Base-by-base conservation (phyloP, 768 basidiomycete genomes). In the Clitopilus passeckerianus region DNA sequence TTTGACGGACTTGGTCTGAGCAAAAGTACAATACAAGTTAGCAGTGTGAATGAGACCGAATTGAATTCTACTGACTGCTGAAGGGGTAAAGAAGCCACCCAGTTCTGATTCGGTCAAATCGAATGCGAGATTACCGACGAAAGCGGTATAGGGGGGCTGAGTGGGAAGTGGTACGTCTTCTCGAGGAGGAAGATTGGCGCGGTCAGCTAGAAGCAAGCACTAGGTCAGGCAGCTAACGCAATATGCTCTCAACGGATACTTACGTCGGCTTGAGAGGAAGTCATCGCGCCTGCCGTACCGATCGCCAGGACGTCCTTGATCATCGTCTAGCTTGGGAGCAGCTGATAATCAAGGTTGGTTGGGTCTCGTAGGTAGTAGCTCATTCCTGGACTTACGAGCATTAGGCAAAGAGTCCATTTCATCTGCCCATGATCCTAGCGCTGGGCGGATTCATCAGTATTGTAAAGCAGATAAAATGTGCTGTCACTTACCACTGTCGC, bases 111-210 rank as follows among this genome's bases (percentile, higher is more conserved):
- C 95, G 23, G 86, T 86, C 60, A 93, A 83, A 75, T 98, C 97
- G 63, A 98, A 99, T 5, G 93, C 83, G 34, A 99, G 78, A 75
- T 98, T 99, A 57, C 96, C 97, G 65, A 98, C 82, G 67, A 93
- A 98, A n/a, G 92, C 95, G 24, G 95, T 98, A 76, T 86, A 99
- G 4, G 97, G 97, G 12, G 97, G 93, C 58, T 85, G 84, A 50
- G 91, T 91, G 14, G 97, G 97, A n/a, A 98, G 74, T n/a, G 96
- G 95, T 18, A 98, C 78, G 70, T 98, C 95, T 69, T 96, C 95
- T 59, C 94, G 84, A 52, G 84, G 81, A 63, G 89, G 80, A 18
- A 67, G 70, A 27, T 66, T 78, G 54, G 74, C 71, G 74, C 89
- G 79, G 76, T 90, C 82, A 63, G 76, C 86, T 84, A 61, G 6